phyloP scores from a whole-genome alignment of 129 eudicot species.

The Ambrosia trifida region DNA sequence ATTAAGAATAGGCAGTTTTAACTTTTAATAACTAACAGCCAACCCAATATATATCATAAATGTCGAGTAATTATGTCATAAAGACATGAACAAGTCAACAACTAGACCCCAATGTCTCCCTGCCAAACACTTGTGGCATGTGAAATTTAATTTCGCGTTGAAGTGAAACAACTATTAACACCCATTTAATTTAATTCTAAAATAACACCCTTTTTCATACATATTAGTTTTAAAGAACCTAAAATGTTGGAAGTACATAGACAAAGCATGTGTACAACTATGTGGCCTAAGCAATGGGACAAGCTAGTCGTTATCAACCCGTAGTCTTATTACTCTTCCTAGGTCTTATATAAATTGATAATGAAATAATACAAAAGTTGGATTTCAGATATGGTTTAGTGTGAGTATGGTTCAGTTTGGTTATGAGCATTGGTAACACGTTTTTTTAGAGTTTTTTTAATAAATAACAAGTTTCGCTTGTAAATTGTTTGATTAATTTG shows the following conservation, averaged over 20 bases:
- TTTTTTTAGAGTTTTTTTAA: no score
- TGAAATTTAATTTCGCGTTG: constrained; percentile 23
- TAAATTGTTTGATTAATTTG: no score
- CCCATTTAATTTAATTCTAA: constrained; percentile 9
- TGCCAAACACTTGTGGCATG: constrained; percentile 33
- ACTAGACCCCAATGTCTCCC: constrained; percentile 32
- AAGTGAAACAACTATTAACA: constrained; percentile 16
- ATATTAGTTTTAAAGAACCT: constrained; percentile 13
- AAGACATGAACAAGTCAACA: constrained; percentile 1
- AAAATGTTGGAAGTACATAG: constrained; percentile 14
- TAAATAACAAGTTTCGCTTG: no score
- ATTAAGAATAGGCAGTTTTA: no score
- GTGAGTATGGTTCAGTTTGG: no score
- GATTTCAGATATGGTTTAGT: neutral
- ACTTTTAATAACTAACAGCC: no score
- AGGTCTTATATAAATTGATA: neutral
- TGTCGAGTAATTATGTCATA: constrained; percentile 7
- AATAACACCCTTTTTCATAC: constrained; percentile 7
- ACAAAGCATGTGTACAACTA: constrained; percentile 35
- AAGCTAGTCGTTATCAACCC: constrained; percentile 24
- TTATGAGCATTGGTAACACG: no score
- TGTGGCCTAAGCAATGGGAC: constrained; percentile 24
- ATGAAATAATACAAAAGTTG: constrained; percentile 7
- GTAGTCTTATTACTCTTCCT: neutral
- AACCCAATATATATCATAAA: neutral